A percentile compares a stretch with the other conserved stretches of the same genome.
phyloP scores from a whole-genome alignment of 2,329 filamentous ascomycete species.

The Alternaria burnsii region DNA sequence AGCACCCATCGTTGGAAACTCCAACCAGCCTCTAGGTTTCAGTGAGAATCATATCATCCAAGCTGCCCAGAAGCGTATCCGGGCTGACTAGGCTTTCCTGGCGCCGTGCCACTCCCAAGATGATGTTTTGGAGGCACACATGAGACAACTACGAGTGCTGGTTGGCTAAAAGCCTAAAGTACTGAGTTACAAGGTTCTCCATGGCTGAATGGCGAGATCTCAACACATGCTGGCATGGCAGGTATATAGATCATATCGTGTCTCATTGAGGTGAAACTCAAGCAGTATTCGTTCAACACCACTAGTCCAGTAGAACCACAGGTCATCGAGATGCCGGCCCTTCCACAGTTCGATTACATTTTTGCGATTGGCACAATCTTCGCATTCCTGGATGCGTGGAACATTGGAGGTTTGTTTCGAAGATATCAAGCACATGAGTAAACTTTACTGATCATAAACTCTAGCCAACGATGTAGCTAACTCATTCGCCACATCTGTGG shows the following conservation, averaged over 20 bases:
- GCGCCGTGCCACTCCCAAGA: conserved; percentile 13
- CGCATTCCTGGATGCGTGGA: conserved; percentile 72
- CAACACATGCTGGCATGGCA: conserved; percentile 3
- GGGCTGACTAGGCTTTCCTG: not conserved
- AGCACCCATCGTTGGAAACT: conserved; percentile 1
- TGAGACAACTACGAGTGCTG: conserved; percentile 17
- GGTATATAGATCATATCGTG: conserved; percentile 27
- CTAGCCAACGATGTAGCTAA: conserved; percentile 61
- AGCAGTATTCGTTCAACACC: conserved; percentile 15
- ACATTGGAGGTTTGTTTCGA: conserved; percentile 59
- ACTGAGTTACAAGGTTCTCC: conserved; percentile 17
- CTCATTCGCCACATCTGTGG: conserved; percentile 59
- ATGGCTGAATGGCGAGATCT: conserved; percentile 3
- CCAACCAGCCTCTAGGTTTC: conserved; percentile 11
- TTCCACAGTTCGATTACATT: conserved; percentile 68
- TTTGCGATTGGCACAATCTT: conserved; percentile 72
- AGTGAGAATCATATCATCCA: conserved; percentile 11
- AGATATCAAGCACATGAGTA: conserved; percentile 37
- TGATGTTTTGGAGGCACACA: conserved; percentile 19
- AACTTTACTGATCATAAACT: not conserved
- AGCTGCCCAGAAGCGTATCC: conserved; percentile 24
- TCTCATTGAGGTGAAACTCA: conserved; percentile 9
- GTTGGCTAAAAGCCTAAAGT: conserved; percentile 18
- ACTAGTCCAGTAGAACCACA: conserved; percentile 16
- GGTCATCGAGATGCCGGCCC: conserved; percentile 38